These are phyloP conservation scores for Aspergillus olivimuriae DNA, from an alignment of 495 filamentous ascomycete species.

Conservation along the genomic window DNA sequence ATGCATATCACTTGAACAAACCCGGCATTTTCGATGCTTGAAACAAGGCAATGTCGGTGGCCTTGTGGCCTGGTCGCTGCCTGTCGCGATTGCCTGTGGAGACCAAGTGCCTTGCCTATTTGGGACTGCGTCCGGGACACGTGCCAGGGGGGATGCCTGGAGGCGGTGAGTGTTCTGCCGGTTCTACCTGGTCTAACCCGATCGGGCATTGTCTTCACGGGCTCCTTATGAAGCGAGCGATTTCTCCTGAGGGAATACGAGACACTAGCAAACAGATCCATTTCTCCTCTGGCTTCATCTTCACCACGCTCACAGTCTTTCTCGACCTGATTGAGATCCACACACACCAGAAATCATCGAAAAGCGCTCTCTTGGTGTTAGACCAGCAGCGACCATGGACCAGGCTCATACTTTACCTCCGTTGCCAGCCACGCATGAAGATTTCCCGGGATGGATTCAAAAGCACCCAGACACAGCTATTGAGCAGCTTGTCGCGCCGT, in stretches of 20 bases:
- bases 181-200: neutral
- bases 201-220: neutral
- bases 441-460: conserved; percentile 39
- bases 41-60: no score
- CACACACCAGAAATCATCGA: neutral
- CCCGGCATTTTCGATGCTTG: no score
- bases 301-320: neutral
- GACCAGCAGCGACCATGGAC: no score
- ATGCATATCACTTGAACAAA: no score
- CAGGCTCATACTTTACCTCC: conserved; percentile 20
- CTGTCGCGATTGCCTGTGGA: no score
- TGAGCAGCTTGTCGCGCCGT: conserved; percentile 56
- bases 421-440: conserved; percentile 32
- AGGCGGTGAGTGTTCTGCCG: neutral
- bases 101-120: no score
- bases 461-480: conserved; percentile 49
- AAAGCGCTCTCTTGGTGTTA: no score
- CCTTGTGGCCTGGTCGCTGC: no score
- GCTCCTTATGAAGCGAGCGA: neutral
- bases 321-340: neutral
- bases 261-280: neutral
- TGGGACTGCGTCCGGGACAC: no score
- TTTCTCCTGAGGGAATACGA: neutral
- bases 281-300: neutral
- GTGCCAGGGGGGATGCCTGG: neutral